Base-by-base conservation (phyloP, 305 asterid species). In the Fraxinus sp. region DNA sequence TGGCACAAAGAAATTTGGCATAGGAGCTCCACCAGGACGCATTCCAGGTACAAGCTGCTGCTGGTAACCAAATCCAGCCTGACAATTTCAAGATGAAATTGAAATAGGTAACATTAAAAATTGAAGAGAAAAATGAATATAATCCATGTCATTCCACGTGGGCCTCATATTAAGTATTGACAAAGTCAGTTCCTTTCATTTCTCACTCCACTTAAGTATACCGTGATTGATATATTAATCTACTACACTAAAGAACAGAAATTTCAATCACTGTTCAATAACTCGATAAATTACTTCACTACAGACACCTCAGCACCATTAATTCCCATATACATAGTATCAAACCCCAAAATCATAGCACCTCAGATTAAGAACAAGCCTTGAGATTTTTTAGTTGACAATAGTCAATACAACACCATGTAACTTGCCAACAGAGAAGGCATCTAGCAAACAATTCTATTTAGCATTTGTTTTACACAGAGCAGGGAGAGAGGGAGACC, bases 1-100 rank as follows among this genome's bases (percentile, higher is more conserved):
- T n/a, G 91, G 91, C 75, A 86, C 44, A 72, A 84, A 86, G 81
- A 84, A 88, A 33, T 86, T 88, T 26, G 91, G 89, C 83, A 88
- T 80, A 39, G 89, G 89, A 83, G 81, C 86, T 24, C 86, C 89
- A 41, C 86, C 88, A 0, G 91, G 91, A 13, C 89, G 79, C 89
- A 88, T 88, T 22, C 91, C 91, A n/a, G 91, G 88, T 26, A 88
- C 91, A 57, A 88, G 83, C 83, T 86, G 91, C 81, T 88, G 91
- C 78, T 86, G 91, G 59, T 86, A 88, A 55, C 91, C 91, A 83
- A 88, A 88, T 76, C 89, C 91, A 84, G 88, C 89, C 91, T 88
- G 39, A 81, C 33, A 81, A 81, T 66, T 66, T 66, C 74, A 66
- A 10, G 18, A 26, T 66, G 37, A 26, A 66, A 26, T 9, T 26